phyloP scores from a whole-genome alignment of 371 early-diverging fungal genomes.

The Dichotomocladium elegans region DNA sequence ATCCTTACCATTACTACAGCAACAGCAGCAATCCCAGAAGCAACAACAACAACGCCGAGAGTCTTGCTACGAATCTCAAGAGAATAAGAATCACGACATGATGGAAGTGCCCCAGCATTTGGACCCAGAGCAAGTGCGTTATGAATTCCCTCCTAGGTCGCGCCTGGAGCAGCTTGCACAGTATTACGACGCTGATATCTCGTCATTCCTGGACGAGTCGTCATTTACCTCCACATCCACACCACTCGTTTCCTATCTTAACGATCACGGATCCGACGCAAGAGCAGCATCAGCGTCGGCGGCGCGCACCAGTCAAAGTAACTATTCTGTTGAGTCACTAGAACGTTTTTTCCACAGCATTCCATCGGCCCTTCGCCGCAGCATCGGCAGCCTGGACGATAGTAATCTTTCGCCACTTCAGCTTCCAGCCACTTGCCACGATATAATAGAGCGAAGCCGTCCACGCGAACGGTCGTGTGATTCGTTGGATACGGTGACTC shows the following conservation, averaged over 20 bases:
- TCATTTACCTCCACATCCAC: conserved; percentile 35
- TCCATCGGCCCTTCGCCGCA: background rate
- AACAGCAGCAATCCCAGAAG: too few species aligned
- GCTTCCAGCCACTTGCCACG: conserved; percentile 21
- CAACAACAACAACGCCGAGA: too few species aligned
- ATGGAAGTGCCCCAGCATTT: conserved; percentile 19
- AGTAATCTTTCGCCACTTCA: conserved; percentile 35
- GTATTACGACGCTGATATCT: conserved; percentile 13
- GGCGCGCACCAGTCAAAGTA: too few species aligned
- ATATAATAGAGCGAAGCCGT: conserved; percentile 4
- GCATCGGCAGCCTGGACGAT: conserved; percentile 19
- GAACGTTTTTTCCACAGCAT: too few species aligned
- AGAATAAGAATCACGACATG: too few species aligned
- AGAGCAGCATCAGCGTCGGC: too few species aligned
- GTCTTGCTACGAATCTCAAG: too few species aligned
- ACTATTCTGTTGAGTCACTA: too few species aligned
- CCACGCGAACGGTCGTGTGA: conserved; percentile 36
- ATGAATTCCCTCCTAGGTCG: conserved; percentile 41
- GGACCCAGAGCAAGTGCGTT: conserved; percentile 36
- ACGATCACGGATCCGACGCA: too few species aligned
- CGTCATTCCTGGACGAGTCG: conserved; percentile 36
- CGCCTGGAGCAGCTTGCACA: conserved; percentile 21
- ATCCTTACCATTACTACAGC: too few species aligned
- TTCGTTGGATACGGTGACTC: conserved; percentile 24
- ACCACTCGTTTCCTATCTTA: conserved; percentile 19